A percentile compares a stretch with the other conserved stretches of the same genome.
Evolutionary conservation across 2,329 filamentous ascomycete genomes (phyloP).

Genomic region (Periconia sp.): DNA sequence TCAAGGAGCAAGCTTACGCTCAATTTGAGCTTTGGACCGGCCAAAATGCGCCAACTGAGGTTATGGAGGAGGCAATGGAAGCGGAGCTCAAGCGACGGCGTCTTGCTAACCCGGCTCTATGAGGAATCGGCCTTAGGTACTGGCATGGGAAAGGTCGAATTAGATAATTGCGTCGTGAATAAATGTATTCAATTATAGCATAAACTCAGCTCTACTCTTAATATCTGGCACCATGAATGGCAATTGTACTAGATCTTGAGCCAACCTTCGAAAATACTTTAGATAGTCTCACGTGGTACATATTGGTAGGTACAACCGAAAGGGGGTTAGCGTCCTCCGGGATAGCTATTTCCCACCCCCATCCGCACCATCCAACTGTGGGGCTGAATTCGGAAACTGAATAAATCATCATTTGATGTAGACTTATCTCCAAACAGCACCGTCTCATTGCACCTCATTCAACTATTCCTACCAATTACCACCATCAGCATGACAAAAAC

Average conservation of each 20-base stretch:
- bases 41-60: neutral
- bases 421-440: neutral
- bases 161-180: neutral
- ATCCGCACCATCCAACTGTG: neutral
- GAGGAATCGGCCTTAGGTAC: neutral
- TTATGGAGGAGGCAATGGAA: neutral
- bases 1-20: neutral
- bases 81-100: neutral
- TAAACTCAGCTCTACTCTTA: no score
- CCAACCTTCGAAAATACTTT: neutral
- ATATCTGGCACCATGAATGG: no score
- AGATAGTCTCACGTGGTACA: neutral
- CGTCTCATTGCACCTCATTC: neutral
- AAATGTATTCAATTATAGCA: no score
- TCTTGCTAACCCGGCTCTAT: neutral
- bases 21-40: neutral
- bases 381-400: neutral
- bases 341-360: conserved; percentile 44
- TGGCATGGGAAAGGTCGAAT: neutral
- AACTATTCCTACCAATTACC: neutral
- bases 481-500: conserved; percentile 36
- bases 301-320: no score
- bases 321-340: conserved; percentile 43
- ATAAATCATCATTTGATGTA: neutral
- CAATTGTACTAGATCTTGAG: neutral